Evolutionary conservation across 2,329 filamentous ascomycete species (phyloP).

Genomic region (Aaosphaeria arxii): DNA sequence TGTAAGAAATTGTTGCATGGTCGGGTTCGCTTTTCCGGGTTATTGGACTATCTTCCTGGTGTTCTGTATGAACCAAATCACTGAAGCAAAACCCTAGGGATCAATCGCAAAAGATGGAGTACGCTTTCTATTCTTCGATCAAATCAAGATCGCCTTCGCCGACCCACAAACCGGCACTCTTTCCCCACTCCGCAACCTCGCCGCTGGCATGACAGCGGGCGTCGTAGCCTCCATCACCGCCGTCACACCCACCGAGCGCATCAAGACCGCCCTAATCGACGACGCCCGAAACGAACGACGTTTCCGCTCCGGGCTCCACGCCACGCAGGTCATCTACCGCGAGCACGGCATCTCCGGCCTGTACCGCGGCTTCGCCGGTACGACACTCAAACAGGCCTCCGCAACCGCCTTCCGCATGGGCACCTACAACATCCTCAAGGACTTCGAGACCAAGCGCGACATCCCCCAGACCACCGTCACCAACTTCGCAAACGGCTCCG

Average conservation of each 20-base stretch:
- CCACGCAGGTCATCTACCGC: constrained; percentile 46
- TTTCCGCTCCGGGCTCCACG: constrained; percentile 53
- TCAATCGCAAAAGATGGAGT: constrained; percentile 64
- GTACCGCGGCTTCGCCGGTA: constrained; percentile 59
- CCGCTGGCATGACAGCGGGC: constrained; percentile 63
- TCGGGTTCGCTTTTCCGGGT: no score
- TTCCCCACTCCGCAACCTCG: constrained; percentile 55
- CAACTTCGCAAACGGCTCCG: constrained; percentile 61
- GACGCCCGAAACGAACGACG: constrained; percentile 52
- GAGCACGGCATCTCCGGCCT: constrained; percentile 55
- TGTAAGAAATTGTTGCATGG: neutral
- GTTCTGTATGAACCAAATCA: no score
- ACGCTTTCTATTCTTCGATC: constrained; percentile 64
- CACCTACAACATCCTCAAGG: constrained; percentile 62
- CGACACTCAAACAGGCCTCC: constrained; percentile 61
- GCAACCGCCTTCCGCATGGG: constrained; percentile 63
- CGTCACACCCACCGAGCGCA: constrained; percentile 65
- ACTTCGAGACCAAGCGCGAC: constrained; percentile 49
- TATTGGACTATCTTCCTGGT: no score
- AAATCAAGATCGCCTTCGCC: constrained; percentile 59
- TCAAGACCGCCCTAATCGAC: constrained; percentile 67
- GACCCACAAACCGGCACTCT: constrained; percentile 55
- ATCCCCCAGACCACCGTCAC: constrained; percentile 50
- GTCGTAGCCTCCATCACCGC: constrained; percentile 61
- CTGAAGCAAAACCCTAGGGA: constrained; percentile 35